phyloP scores from a whole-genome alignment of 768 basidiomycete genomes.

The Scleroderma bovista region DNA sequence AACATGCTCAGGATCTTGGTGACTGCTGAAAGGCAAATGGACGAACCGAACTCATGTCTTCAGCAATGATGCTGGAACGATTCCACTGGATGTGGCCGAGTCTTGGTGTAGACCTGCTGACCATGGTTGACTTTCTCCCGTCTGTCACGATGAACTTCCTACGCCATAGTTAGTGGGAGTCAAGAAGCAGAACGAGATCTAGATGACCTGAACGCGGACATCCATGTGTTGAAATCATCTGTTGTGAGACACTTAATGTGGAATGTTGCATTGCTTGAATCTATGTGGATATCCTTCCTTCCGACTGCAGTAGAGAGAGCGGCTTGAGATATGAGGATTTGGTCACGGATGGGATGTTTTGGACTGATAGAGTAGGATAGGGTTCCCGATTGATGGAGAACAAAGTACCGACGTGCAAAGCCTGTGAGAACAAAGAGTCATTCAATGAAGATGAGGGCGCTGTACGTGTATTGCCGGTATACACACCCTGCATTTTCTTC shows the following conservation, averaged over 20 bases:
- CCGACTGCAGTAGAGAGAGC: constrained; percentile 74
- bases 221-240: constrained; percentile 72
- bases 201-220: constrained; percentile 63
- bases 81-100: constrained; percentile 41
- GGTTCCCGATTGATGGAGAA: constrained; percentile 59
- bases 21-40: constrained; percentile 1
- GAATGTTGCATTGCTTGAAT: constrained; percentile 70
- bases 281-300: constrained; percentile 76
- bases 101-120: constrained; percentile 33
- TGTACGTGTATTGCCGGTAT: background rate
- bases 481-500: constrained; percentile 80
- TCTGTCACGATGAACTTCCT: constrained; percentile 57
- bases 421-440: constrained; percentile 37
- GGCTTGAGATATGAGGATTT: constrained; percentile 58
- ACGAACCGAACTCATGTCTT: constrained; percentile 64
- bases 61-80: constrained; percentile 47
- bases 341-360: constrained; percentile 66
- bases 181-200: constrained; percentile 3
- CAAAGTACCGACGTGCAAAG: constrained; percentile 81
- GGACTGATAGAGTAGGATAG: constrained; percentile 73
- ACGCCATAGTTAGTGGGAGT: constrained; percentile 15
- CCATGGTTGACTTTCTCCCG: constrained; percentile 31
- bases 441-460: background rate
- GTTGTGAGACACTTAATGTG: constrained; percentile 73
- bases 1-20: constrained; percentile 1